Conservation (phyloP, 2,329 filamentous ascomycete genomes). For the Colletotrichum tanaceti region DNA sequence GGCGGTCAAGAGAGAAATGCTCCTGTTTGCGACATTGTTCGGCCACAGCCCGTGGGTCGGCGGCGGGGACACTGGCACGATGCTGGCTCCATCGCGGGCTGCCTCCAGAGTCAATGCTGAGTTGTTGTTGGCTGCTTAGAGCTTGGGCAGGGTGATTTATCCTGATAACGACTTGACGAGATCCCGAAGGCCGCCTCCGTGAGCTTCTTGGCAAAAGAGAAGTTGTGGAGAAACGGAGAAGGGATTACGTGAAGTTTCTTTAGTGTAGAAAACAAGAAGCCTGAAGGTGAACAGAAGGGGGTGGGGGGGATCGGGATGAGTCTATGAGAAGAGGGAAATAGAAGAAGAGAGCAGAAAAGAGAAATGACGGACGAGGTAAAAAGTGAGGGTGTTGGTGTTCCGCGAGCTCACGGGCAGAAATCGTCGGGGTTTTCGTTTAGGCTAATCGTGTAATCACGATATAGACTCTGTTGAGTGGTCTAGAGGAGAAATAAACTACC, state of each 20-base stretch:
- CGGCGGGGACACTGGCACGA: slow-evolving; percentile 12
- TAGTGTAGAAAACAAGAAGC: neutral
- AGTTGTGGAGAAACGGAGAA: slow-evolving; percentile 1
- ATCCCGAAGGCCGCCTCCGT: neutral
- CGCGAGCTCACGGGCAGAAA: too few species aligned
- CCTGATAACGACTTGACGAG: slow-evolving; percentile 2
- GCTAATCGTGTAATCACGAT: too few species aligned
- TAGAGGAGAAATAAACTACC: too few species aligned
- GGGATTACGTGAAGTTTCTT: neutral
- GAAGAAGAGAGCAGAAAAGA: too few species aligned
- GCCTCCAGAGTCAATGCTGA: neutral
- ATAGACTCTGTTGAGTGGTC: too few species aligned
- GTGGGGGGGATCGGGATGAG: too few species aligned
- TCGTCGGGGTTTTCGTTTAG: too few species aligned
- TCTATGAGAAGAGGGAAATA: too few species aligned
- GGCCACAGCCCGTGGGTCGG: slow-evolving; percentile 29
- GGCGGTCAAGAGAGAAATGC: slow-evolving; percentile 27
- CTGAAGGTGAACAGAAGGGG: neutral
- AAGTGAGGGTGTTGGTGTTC: too few species aligned
- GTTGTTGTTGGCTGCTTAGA: too few species aligned
- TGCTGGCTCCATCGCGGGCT: slow-evolving; percentile 1
- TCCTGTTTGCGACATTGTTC: slow-evolving; percentile 9
- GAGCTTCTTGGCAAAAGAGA: neutral
- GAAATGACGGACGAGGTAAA: too few species aligned
- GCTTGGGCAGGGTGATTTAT: neutral